These are phyloP conservation scores for Phytophthora ohioensis DNA, from an alignment of 352 stramenopile genomes.

Conservation along the genomic window DNA sequence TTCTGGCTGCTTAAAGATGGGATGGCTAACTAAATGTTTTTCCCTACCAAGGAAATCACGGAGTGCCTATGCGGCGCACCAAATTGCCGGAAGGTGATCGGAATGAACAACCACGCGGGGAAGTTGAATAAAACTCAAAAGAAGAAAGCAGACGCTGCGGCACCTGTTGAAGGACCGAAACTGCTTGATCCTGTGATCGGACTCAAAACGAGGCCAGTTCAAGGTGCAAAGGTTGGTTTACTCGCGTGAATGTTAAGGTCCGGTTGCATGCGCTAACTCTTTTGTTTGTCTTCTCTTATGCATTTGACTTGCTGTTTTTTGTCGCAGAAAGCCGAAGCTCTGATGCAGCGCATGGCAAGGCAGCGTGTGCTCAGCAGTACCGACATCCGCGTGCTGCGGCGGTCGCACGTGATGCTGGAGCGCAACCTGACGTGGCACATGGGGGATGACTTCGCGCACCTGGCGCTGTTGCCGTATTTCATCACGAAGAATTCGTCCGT, in stretches of 20 bases:
- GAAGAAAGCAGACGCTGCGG: constrained; percentile 19
- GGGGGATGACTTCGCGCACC: constrained; percentile 61
- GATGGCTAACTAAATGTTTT: constrained; percentile 6
- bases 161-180: constrained; percentile 27
- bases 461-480: constrained; percentile 74
- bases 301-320: background rate
- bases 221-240: constrained; percentile 51
- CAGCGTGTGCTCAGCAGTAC: constrained; percentile 56
- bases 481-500: constrained; percentile 40
- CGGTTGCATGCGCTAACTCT: background rate
- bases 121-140: constrained; percentile 42
- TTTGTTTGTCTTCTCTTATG: background rate
- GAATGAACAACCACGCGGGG: constrained; percentile 65
- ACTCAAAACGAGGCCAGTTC: constrained; percentile 40
- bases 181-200: constrained; percentile 58
- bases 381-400: constrained; percentile 56
- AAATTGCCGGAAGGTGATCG: constrained; percentile 80
- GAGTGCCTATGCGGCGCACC: constrained; percentile 68
- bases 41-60: constrained; percentile 64
- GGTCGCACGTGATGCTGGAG: constrained; percentile 66
- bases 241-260: background rate
- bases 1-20: background rate
- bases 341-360: constrained; percentile 71
- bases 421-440: constrained; percentile 65
- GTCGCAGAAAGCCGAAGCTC: constrained; percentile 58